phyloP scores from a whole-genome alignment of 352 stramenopile genomes.

The Globisporangium recalcitrans region DNA sequence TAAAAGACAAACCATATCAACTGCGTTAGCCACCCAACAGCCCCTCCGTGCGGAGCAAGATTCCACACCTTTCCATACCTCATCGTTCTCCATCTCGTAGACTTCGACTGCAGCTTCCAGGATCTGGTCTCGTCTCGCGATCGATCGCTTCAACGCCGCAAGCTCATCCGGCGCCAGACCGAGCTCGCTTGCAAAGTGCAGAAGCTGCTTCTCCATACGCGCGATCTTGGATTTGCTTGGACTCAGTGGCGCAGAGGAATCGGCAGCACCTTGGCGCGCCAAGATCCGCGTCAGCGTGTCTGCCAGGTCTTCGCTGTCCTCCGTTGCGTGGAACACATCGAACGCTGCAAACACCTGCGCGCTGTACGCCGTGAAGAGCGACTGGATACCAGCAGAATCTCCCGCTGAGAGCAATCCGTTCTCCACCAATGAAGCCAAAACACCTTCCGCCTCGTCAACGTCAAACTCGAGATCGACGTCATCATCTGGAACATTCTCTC shows the following conservation, averaged over 20 bases:
- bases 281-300: slow-evolving; percentile 54
- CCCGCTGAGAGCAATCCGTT: slow-evolving; percentile 22
- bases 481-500: neutral
- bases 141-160: slow-evolving; percentile 33
- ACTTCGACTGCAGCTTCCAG: slow-evolving; percentile 35
- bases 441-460: slow-evolving; percentile 15
- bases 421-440: slow-evolving; percentile 26
- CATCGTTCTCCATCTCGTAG: slow-evolving; percentile 37
- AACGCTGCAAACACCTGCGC: slow-evolving; percentile 45
- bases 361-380: slow-evolving; percentile 28
- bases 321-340: slow-evolving; percentile 43
- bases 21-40: neutral
- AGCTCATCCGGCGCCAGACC: slow-evolving; percentile 23
- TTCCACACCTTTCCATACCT: slow-evolving; percentile 21
- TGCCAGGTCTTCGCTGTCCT: slow-evolving; percentile 47
- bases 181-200: slow-evolving; percentile 36
- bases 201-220: slow-evolving; percentile 37
- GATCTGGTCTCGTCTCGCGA: slow-evolving; percentile 32
- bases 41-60: neutral
- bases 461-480: slow-evolving; percentile 22
- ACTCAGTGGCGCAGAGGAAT: neutral
- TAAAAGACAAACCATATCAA: neutral
- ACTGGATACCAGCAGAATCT: slow-evolving; percentile 25
- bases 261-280: neutral
- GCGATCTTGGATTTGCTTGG: slow-evolving; percentile 9